Percentiles rank a stretch among this genome's conserved stretches.
Conservation (phyloP, 768 basidiomycete genomes). For the Suillus alpinus region DNA sequence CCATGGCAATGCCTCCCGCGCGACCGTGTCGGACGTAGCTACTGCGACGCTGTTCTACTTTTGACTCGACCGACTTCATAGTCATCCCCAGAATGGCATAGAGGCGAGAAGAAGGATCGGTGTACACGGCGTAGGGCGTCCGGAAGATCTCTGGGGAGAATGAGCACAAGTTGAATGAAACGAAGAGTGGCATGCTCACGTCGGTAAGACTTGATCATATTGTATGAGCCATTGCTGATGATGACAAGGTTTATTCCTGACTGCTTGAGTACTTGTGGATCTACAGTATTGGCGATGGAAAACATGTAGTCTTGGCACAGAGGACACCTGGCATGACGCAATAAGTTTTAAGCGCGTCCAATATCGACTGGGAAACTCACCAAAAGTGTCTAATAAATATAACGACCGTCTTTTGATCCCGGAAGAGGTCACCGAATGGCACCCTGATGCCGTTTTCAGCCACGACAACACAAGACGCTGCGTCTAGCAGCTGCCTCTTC, state of each 20-base stretch:
- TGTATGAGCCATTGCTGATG: conserved; percentile 75
- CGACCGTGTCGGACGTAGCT: conserved; percentile 65
- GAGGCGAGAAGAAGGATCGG: conserved; percentile 68
- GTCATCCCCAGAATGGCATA: conserved; percentile 80
- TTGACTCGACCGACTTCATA: conserved; percentile 40
- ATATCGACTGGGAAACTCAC: conserved; percentile 29
- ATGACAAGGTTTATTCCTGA: conserved; percentile 62
- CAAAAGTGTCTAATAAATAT: conserved; percentile 89
- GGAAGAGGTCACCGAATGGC: conserved; percentile 68
- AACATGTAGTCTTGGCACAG: conserved; percentile 86
- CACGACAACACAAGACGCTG: conserved; percentile 60
- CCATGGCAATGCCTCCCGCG: conserved; percentile 70
- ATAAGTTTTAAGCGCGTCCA: not conserved
- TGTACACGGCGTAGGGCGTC: conserved; percentile 72
- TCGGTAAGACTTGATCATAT: conserved; percentile 73
- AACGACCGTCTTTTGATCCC: conserved; percentile 58
- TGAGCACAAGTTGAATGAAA: not conserved
- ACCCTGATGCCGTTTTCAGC: conserved; percentile 65
- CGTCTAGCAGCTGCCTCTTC: conserved; percentile 53
- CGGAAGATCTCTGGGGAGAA: conserved; percentile 58
- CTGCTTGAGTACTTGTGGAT: conserved; percentile 44
- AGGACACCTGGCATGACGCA: conserved; percentile 53
- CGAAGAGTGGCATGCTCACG: conserved; percentile 35
- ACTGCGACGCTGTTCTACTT: conserved; percentile 43
- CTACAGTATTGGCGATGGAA: conserved; percentile 51